Evolutionary conservation across 1,284 basidiomycete species (phyloP).

Genomic region (Melampsora larici-populina): DNA sequence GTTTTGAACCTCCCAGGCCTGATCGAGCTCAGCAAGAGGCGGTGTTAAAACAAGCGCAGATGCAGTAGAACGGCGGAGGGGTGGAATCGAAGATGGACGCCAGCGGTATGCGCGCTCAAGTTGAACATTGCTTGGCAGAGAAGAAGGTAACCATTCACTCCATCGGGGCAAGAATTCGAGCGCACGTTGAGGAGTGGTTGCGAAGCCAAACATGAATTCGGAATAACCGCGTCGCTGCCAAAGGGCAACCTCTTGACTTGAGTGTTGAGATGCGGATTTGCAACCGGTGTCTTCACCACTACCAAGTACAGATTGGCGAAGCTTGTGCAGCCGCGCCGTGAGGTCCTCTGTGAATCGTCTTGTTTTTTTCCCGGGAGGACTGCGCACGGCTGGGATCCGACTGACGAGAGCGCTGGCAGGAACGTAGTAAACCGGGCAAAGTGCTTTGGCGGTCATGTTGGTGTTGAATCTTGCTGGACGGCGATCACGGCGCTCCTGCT

Average conservation of each 20-base stretch:
- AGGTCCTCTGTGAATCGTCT: neutral
- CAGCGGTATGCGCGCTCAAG: slow-evolving; percentile 40
- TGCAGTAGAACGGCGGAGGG: slow-evolving; percentile 42
- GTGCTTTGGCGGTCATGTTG: slow-evolving; percentile 27
- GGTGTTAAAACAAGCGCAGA: slow-evolving; percentile 46
- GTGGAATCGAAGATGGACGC: neutral
- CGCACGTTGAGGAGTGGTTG: slow-evolving; percentile 48
- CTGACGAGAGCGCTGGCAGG: slow-evolving; percentile 28
- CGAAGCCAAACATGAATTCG: slow-evolving; percentile 49
- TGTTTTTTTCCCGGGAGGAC: neutral
- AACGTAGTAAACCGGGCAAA: slow-evolving; percentile 37
- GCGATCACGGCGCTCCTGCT: neutral
- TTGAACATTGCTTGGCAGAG: neutral
- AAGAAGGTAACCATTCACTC: slow-evolving; percentile 47
- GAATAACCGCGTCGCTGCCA: slow-evolving; percentile 39
- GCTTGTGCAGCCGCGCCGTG: slow-evolving; percentile 14
- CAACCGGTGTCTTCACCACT: neutral
- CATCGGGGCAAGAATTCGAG: slow-evolving; percentile 48
- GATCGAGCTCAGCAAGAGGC: slow-evolving; percentile 46
- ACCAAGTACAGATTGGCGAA: neutral
- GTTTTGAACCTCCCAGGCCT: slow-evolving; percentile 45
- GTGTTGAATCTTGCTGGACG: slow-evolving; percentile 19
- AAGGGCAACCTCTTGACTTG: slow-evolving; percentile 4
- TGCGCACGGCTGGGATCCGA: slow-evolving; percentile 20
- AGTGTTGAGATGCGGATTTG: neutral